Evolutionary conservation across 345 rosid genomes (phyloP), one percentile per base, ranked within the genome.

Genomic region (Eutrema yunnanense): DNA sequence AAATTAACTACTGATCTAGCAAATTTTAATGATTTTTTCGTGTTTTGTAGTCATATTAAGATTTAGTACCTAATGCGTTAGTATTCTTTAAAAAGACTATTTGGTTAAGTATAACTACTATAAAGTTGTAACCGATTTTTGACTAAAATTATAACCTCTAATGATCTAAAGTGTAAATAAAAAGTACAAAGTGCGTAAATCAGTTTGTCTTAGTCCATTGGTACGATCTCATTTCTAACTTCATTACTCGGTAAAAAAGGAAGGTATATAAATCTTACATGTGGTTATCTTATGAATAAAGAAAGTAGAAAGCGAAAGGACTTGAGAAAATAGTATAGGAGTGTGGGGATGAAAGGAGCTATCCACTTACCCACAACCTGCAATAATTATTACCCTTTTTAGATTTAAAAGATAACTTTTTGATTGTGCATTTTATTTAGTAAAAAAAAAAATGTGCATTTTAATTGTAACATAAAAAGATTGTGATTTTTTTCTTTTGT

Each of bases 281-380:
- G 57, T 61, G 65, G 29, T 62, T 68, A 29, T 61, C 11, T 44
- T 53, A 27, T 61, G 44, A 37, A 62, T 27, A 75, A 62, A 62
- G 79, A 44, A 69, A 54, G 44, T 36, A 36, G 74, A 75, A 68
- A 75, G 74, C 73, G 78, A 67, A 33, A 51, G 60, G 78, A 67
- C 62, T 33, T 22, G 14, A 3, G 32, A 43, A 75, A 26, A 44
- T 44, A 36, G 33, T 41, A 58, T 26, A 42, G 16, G 62, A 74
- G 64, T 75, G 51, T 75, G 74, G 49, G 69, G 65, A 62, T 62
- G 64, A 68, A 22, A 68, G 64, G 40, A 69, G 57, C 73, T 32
- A 74, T 58, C 67, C 54, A 74, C 62, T 68, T 61, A 68, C 71
- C 26, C 54, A 38, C 71, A 55, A 49, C 80, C 75, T 70, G 75